Evolutionary conservation across 345 rosid species (phyloP), one percentile per base, ranked within the genome.

Genomic region (Aegle marmelos): DNA sequence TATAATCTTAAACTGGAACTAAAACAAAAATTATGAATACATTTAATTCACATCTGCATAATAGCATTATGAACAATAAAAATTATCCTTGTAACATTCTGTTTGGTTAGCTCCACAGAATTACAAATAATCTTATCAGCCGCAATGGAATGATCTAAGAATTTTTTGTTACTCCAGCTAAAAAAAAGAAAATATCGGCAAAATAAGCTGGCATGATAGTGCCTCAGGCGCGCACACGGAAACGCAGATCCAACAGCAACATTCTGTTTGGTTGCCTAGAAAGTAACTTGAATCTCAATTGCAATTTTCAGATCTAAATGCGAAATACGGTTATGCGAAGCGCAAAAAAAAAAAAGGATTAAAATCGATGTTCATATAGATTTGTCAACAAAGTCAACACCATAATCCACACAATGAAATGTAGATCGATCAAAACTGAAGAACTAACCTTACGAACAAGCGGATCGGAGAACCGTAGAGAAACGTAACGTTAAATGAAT

Each of bases 221-320:
- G 25, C 56, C 22, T 4, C 67, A n/a, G 10, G 11, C 9, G 13
- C 17, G 27, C 21, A 17, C 21, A 39, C 62, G 33, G 5, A 31
- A 6, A 62, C 50, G 50, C 17, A 76, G 80, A 79, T 67, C 79
- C 65, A 30, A 14, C 48, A 24, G 69, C 7, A 56, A 6, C 57
- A 19, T 27, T 57, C 61, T 33, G 31, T 31, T 78, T 39, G 72
- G 73, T 2, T 36, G 21, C 72, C 68, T 37, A 64, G 14, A 82
- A 70, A 64, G 1, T 9, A 33, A 31, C 53, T 9, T 19, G 7
- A 33, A 30, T 19, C 60, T 2, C 19, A 0, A 56, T 33, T 72
- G 19, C 65, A 62, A 27, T 53, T 6, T 30, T 30, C 76, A 76
- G 79, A 81, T 77, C 75, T 61, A 69, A 13, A 17, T 53, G 17